Base-by-base conservation (phyloP, 2,329 filamentous ascomycete genomes). In the Diaporthe nobilis region DNA sequence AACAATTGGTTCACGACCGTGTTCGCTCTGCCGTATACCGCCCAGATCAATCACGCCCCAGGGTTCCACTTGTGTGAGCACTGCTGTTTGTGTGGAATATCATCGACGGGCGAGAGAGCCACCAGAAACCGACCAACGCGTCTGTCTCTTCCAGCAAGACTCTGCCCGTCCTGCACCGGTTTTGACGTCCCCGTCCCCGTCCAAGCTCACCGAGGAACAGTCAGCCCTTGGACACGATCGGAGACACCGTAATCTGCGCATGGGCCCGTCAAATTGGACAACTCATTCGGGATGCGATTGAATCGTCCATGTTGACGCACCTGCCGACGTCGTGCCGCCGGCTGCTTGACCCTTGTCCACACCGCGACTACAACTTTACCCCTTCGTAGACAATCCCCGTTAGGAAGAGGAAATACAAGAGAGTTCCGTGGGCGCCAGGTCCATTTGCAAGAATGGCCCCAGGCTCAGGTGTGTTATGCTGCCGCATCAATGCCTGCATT, bases 391-490 rank as follows among this genome's bases (percentile, higher is more conserved):
- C 25, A 42, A 42, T 28, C 47, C 51, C 58, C 31, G 31, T 44
- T 42, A 63, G 73, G 67, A 65, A 58, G 53, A 60, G 37, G 55
- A 15, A 60, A 63, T 57, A 44, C n/a, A 51, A 34, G 61, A 55
- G 57, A 47, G 31, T 55, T 49, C 47, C 44, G 70, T 58, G 73
- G 57, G 71, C 73, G 70, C 60, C 67, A 73, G 47, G 70, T 65
- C 73, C 73, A 63, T 73, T 68, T 77, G 73, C 44, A 51, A 77
- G 75, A 58, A 77, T 77, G 75, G 75, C 75, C 61, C 61, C 75
- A 49, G 74, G 61, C 58, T 73, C 75, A 77, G 68, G 75, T 77
- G 63, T 65, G 75, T 75, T 49, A 57, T 53, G 65, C 63, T 42
- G 34, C 47, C 39, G 61, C 61, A 49, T 53, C 61, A 47, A 49